phyloP scores from a whole-genome alignment of 1,139 yeast species.

The Pneumocystis murina region DNA sequence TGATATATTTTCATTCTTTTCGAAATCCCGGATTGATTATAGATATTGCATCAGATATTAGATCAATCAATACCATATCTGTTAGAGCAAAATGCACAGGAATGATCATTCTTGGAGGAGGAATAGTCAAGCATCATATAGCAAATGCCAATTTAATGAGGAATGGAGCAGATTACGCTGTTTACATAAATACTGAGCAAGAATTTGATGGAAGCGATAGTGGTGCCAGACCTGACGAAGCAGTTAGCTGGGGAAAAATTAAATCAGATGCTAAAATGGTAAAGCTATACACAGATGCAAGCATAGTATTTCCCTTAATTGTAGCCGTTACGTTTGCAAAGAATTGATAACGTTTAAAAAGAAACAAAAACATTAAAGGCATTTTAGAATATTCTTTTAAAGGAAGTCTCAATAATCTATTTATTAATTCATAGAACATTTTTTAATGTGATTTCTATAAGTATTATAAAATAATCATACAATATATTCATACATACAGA shows the following conservation, averaged over 20 bases:
- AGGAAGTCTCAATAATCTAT: no score
- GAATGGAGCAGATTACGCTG: constrained; percentile 97
- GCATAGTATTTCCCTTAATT: constrained; percentile 83
- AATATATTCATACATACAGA: not conserved
- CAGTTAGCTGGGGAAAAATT: constrained; percentile 97
- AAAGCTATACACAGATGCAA: constrained; percentile 92
- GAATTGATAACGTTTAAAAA: not conserved
- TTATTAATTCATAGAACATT: not conserved
- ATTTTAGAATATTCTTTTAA: not conserved
- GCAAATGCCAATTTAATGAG: constrained; percentile 97
- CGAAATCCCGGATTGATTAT: constrained; percentile 77
- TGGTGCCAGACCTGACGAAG: constrained; percentile 98
- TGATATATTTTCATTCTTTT: constrained; percentile 96
- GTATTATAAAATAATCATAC: not conserved
- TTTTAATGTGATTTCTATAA: not conserved
- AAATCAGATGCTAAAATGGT: constrained; percentile 83
- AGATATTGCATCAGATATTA: constrained; percentile 86
- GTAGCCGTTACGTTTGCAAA: constrained; percentile 93
- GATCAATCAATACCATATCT: constrained; percentile 78
- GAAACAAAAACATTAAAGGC: not conserved
- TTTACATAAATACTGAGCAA: constrained; percentile 92
- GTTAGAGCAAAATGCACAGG: constrained; percentile 95
- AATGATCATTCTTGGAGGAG: constrained; percentile 93
- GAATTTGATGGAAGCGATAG: constrained; percentile 98
- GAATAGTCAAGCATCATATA: constrained; percentile 88